Conservation (phyloP, 2,329 filamentous ascomycete genomes). For the Aureobasidium pullulans region DNA sequence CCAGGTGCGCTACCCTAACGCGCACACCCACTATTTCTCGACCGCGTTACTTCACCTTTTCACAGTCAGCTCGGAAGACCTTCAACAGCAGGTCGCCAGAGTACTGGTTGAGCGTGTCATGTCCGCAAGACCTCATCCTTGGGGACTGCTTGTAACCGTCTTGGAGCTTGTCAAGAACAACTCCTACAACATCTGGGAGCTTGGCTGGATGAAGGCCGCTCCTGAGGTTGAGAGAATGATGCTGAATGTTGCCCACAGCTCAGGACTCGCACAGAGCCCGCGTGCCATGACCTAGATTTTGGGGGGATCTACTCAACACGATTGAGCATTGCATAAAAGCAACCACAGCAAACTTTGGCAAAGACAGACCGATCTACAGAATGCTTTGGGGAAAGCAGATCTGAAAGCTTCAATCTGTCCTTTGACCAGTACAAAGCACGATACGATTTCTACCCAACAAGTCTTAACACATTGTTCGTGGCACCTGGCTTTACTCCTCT, state of each 20-base stretch:
- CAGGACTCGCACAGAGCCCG: constrained; percentile 10
- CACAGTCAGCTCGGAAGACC: constrained; percentile 56
- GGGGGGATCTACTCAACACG: neutral
- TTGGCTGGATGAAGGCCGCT: constrained; percentile 82
- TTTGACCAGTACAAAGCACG: neutral
- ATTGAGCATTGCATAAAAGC: neutral
- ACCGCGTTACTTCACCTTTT: constrained; percentile 80
- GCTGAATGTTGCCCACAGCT: constrained; percentile 20
- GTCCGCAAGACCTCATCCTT: constrained; percentile 87
- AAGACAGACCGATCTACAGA: neutral
- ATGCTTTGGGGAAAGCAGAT: constrained; percentile 6
- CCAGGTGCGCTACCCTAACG: constrained; percentile 83
- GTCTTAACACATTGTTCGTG: neutral
- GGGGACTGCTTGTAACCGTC: constrained; percentile 84
- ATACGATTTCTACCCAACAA: neutral
- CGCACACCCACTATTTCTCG: constrained; percentile 87
- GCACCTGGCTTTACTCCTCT: neutral
- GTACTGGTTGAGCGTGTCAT: constrained; percentile 82
- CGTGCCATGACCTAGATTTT: constrained; percentile 10
- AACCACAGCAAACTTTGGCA: neutral
- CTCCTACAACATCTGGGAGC: constrained; percentile 83
- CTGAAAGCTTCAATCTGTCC: neutral
- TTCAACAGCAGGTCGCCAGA: constrained; percentile 85
- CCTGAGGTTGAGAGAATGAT: constrained; percentile 60
- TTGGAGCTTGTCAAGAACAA: constrained; percentile 88